Base-by-base conservation (phyloP, 1,284 basidiomycete species). In the Microbotryum lychnidis-dioicae region DNA sequence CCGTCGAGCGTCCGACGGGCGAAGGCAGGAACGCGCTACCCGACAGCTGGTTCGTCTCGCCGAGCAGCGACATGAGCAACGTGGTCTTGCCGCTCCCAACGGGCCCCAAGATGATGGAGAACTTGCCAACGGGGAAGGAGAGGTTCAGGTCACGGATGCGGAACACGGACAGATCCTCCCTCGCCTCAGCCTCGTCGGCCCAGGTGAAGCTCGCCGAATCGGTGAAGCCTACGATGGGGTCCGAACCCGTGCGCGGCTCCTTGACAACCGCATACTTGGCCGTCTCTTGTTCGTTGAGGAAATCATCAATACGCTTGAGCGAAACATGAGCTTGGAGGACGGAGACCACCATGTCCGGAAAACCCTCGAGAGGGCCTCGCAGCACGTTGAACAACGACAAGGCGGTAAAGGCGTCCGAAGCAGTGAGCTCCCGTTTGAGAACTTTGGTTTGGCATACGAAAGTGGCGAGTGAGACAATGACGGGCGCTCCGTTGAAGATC, bases 1-100 rank as follows among this genome's bases (percentile, higher is more conserved):
- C 64, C 18, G 66, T 68, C 6, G 72, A 68, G 31, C 77, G 73
- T 21, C 75, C 71, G 21, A 80, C 73, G 2, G 79, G 76, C 59
- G 79, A 78, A 6, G 80, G 80, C 74, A 81, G 78, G 73, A 78
- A 80, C 1, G 80, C 75, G 52, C 77, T 71, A 12, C 81, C 81
- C 18, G 71, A 69, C 37, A 81, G 69, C 8, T 79, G 74, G 21
- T 76, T 75, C 12, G 79, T 80, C 70, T 83, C 81, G 33, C 77
- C 86, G 81, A 63, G 85, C 80, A 69, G 85, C 16, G 67, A 80
- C 76, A 75, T 83, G 80, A 66, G 72, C 46, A 79, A 61, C 4
- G 76, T 74, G 4, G 76, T 73, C 70, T 79, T 79, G 33, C 81
- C 81, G 3, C 73, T 76, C 6, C 80, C 80, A 25, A 71, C 73